Base-by-base conservation (phyloP, 2,329 filamentous ascomycete genomes). In the Exophiala alcalophila region DNA sequence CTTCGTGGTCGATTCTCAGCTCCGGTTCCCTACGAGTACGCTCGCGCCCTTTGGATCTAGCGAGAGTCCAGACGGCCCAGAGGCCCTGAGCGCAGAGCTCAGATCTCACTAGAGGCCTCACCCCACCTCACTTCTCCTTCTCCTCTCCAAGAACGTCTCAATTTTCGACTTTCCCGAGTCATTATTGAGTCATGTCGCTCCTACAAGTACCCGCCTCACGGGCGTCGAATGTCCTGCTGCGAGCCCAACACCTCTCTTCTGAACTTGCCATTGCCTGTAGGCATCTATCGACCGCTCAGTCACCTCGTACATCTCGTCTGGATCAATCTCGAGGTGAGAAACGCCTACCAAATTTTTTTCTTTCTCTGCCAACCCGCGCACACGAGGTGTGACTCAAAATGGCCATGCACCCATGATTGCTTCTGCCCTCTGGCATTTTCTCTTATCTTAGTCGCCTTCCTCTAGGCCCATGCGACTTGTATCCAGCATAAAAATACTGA, bases 211-310 rank as follows among this genome's bases (percentile, higher is more conserved):
- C 30, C 10, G 25, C 42, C 23, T 46, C 44, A 14, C 47, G 42
- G 28, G 29, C 47, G 18, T 50, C 47, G 24, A 40, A 28, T 39
- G 27, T 55, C n/a, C 40, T 56, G 30, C 32, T 42, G 21, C 46
- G 40, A 36, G 44, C 47, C 18, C 49, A 51, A 29, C 19, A 16
- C 37, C 38, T 55, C n/a, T 53, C 45, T 33, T 35, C 39, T 31
- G 54, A 54, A 39, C 38, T 56, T 36, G 40, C 46, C 20, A 43
- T 27, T 37, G 44, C 44, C 19, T 50, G 40, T 27, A 44, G 27
- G 23, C n/a, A 42, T n/a, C 30, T 51, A 10, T 35, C 44, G 29
- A 35, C 40, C 12, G 23, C 33, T 20, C 19, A 12, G 31, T 23
- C 35, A 26, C 20, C 25, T 12, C 39, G 24, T 26, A 30, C 26